phyloP scores from a whole-genome alignment of 2,329 filamentous ascomycete species.

The Calonectria honghensis region DNA sequence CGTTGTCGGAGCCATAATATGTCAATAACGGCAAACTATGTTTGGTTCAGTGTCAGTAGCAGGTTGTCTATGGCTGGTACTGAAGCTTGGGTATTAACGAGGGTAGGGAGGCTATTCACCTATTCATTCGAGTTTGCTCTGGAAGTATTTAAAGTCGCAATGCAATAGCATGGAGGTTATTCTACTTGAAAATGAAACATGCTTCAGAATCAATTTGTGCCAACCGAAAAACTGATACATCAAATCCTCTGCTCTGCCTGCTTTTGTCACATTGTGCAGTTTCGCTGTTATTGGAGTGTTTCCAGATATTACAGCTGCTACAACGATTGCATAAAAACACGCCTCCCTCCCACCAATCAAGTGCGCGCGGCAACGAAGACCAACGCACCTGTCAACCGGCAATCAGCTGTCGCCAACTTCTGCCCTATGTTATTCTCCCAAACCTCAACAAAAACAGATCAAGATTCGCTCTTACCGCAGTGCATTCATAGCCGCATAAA shows the following conservation, averaged over 20 bases:
- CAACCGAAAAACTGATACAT: neutral
- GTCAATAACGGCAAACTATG: neutral
- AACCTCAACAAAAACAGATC: neutral
- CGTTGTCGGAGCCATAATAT: neutral
- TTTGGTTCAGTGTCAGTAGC: neutral
- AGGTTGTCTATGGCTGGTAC: neutral
- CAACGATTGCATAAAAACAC: neutral
- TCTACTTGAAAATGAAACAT: neutral
- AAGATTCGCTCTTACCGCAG: neutral
- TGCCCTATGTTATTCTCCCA: neutral
- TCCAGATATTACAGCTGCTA: neutral
- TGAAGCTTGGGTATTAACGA: neutral
- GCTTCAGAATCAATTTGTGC: neutral
- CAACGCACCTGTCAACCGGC: neutral
- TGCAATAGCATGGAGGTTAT: neutral
- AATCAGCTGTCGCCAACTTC: constrained; percentile 2
- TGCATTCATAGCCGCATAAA: neutral
- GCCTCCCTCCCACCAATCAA: neutral
- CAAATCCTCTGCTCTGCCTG: neutral
- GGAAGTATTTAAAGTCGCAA: neutral
- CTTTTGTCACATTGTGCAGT: neutral
- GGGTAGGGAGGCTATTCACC: neutral
- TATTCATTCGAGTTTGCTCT: neutral
- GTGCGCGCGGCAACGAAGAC: neutral
- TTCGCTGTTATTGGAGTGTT: neutral